These are phyloP conservation scores for Gossypioides kirkii DNA, from an alignment of 345 rosid species.

Conservation along the genomic window DNA sequence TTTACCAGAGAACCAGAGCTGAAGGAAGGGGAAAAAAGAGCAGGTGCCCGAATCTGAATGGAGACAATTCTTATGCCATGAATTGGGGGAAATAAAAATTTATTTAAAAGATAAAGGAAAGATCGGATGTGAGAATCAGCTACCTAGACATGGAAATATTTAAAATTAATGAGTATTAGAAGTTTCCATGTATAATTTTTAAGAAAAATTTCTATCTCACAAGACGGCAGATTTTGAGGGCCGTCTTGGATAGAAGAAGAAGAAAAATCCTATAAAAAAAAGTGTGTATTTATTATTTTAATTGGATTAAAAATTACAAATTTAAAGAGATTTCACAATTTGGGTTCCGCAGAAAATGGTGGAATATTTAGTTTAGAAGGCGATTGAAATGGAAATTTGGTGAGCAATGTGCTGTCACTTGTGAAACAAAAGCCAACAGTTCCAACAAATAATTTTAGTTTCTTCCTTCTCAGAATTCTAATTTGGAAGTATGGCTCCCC, in stretches of 20 bases:
- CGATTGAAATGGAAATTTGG: background rate
- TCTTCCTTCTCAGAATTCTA: no score
- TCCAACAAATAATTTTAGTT: no score
- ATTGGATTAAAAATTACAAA: background rate
- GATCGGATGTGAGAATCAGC: background rate
- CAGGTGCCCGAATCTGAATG: background rate
- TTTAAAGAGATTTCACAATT: background rate
- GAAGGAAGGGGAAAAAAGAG: background rate
- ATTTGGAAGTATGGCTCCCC: no score
- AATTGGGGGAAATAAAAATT: background rate
- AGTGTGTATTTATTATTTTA: no score
- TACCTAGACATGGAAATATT: background rate
- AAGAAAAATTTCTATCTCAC: background rate
- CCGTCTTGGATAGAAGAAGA: background rate
- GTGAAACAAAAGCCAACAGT: background rate
- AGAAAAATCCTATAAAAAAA: no score
- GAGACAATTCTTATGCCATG: background rate
- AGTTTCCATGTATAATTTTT: background rate
- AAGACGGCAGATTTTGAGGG: background rate
- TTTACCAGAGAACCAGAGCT: slow-evolving; percentile 5
- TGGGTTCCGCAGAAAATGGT: background rate
- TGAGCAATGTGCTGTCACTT: background rate
- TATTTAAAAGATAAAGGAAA: background rate
- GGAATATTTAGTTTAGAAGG: background rate
- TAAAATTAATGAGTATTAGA: background rate